Evolutionary conservation across 768 basidiomycete genomes (phyloP).

Genomic region (Roridomyces roridus): DNA sequence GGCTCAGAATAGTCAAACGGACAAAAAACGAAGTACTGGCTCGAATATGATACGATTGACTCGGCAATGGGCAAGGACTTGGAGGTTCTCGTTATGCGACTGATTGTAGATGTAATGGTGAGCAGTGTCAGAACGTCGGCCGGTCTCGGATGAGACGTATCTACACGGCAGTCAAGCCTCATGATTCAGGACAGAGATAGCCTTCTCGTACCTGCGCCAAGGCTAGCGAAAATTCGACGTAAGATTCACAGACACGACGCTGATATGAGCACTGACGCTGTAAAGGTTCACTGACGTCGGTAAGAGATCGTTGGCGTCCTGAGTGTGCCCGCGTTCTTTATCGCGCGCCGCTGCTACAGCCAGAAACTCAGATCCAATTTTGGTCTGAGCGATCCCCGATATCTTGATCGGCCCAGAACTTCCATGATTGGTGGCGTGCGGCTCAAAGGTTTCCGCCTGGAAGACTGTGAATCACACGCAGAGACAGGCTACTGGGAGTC

Average conservation of each 20-base stretch:
- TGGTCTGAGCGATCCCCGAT: conserved; percentile 46
- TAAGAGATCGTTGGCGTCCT: conserved; percentile 56
- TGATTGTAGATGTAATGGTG: conserved; percentile 60
- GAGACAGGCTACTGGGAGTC: background rate
- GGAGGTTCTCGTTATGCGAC: conserved; percentile 47
- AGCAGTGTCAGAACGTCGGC: conserved; percentile 62
- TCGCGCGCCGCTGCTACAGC: conserved; percentile 53
- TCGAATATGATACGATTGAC: conserved; percentile 58
- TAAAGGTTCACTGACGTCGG: conserved; percentile 47
- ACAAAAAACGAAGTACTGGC: conserved; percentile 34
- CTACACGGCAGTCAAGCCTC: conserved; percentile 36
- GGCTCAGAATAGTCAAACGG: too few relatives aligned
- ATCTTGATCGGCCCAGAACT: conserved; percentile 55
- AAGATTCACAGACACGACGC: background rate
- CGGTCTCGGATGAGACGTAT: conserved; percentile 57
- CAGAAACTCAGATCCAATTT: conserved; percentile 54
- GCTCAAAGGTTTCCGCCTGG: conserved; percentile 50
- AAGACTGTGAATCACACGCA: too few relatives aligned
- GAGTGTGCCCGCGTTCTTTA: conserved; percentile 45
- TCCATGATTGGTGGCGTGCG: conserved; percentile 47
- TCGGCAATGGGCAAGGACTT: conserved; percentile 42
- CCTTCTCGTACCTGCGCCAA: conserved; percentile 53
- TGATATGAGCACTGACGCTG: conserved; percentile 44
- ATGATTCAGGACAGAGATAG: background rate
- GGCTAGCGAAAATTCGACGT: conserved; percentile 37